These are phyloP conservation scores for Gossypium thurberi DNA, from an alignment of 345 rosid genomes.

Conservation along the genomic window DNA sequence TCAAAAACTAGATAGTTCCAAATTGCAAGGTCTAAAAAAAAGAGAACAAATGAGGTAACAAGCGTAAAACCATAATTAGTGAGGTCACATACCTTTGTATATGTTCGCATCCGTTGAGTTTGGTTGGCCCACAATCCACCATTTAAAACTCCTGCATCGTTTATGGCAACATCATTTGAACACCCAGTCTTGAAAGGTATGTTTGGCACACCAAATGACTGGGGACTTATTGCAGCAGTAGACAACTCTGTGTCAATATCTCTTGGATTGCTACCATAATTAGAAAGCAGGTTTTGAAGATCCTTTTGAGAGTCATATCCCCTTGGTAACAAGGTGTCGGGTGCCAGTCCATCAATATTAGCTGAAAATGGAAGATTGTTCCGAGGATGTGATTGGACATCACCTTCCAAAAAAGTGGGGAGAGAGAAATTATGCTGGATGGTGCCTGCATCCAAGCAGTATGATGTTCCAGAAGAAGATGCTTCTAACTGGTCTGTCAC, in stretches of 20 bases:
- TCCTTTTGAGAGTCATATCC: conserved; percentile 94
- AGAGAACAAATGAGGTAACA: background rate
- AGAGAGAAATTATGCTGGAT: conserved; percentile 68
- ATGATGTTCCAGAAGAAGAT: conserved; percentile 88
- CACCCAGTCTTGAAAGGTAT: conserved; percentile 67
- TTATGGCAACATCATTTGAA: conserved; percentile 65
- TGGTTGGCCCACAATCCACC: conserved; percentile 81
- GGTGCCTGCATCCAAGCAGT: conserved; percentile 69
- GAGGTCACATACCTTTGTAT: conserved; percentile 65
- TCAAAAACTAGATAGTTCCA: background rate
- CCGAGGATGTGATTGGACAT: conserved; percentile 63
- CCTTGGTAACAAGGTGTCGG: conserved; percentile 74
- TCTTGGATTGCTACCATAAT: conserved; percentile 64
- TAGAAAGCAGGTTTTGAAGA: conserved; percentile 82
- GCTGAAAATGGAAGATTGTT: conserved; percentile 55
- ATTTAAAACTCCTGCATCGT: conserved; percentile 67
- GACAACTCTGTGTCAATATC: conserved; percentile 90
- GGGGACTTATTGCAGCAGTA: conserved; percentile 80
- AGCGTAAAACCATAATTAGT: background rate
- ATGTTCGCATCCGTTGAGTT: conserved; percentile 86
- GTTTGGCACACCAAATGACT: conserved; percentile 85
- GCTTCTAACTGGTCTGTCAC: conserved; percentile 79
- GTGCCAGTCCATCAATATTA: conserved; percentile 58
- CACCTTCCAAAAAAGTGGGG: conserved; percentile 72
- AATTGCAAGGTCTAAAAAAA: background rate